Base-by-base conservation (phyloP, 1,284 basidiomycete species). In the Cerrena zonata region DNA sequence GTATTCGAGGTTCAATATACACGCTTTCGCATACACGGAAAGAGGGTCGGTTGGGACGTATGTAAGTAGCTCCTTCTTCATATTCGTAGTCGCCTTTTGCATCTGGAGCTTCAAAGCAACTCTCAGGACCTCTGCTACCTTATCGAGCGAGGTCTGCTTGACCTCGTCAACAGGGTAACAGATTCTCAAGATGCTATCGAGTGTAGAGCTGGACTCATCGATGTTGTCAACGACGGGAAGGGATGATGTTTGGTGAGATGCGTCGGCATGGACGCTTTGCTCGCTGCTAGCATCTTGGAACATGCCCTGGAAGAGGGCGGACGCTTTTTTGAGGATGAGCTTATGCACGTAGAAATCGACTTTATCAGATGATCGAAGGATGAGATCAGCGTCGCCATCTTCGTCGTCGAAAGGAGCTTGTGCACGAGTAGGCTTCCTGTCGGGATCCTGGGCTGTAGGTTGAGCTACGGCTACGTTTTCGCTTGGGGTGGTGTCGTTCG, bases 291-390 rank as follows among this genome's bases (percentile, higher is more conserved):
- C n/a, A 27, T 36, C 23, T 40, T 41, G 13, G 38, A 42, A 38
- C 49, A 50, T 45, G 22, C 45, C 49, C 18, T 18, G 12, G 36
- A 30, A 42, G 27, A 66, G 36, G 25, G 67, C 51, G 27, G 66
- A 66, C 11, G 67, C 66, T 47, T 53, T 56, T 25, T 56, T 58
- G 45, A 69, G 43, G 39, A 66, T 61, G 15, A 67, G 23, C 48
- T 61, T 68, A 57, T 68, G 62, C 38, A 69, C 61, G 21, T 63
- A 60, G 48, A 69, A 66, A 12, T 56, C 57, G 34, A 61, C 49
- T 5, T 56, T 60, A 26, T 69, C 67, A 5, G 66, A 60, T 19
- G 67, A 46, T 46, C 58, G 67, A 43, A 66, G 56, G 40, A 62
- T 56, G n/a, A n/a, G n/a, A n/a, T n/a, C n/a, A n/a, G n/a, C n/a